Conservation (phyloP, 164 flowering plant genomes). For the Vitis rupestris region DNA sequence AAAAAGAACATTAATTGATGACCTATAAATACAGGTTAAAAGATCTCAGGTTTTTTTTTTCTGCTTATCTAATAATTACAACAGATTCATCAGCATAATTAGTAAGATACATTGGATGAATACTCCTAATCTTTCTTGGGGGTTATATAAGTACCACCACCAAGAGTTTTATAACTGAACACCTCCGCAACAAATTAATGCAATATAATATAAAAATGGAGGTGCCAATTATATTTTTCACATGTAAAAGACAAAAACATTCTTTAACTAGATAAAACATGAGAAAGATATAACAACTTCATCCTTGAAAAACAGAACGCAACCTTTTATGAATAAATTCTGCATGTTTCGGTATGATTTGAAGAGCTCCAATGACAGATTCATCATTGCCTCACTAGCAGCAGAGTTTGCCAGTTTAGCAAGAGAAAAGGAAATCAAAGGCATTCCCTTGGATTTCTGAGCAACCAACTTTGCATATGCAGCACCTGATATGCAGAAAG, state of each 20-base stretch:
- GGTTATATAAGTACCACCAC: neutral
- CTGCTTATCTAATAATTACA: too few relatives aligned
- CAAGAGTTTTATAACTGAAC: neutral
- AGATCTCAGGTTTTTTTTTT: too few relatives aligned
- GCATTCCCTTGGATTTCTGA: constrained; percentile 90
- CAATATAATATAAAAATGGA: neutral
- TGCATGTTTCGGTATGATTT: constrained; percentile 41
- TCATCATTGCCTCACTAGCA: constrained; percentile 70
- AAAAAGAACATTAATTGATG: too few relatives aligned
- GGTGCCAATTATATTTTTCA: neutral
- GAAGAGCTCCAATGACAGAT: constrained; percentile 59
- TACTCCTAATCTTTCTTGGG: too few relatives aligned
- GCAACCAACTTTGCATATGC: constrained; percentile 61
- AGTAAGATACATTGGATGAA: too few relatives aligned
- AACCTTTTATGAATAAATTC: constrained; percentile 48
- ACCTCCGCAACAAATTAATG: neutral
- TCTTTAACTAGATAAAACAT: neutral
- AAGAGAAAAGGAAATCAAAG: constrained; percentile 58
- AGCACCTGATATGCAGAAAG: constrained; percentile 39
- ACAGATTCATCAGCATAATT: too few relatives aligned
- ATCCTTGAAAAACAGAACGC: constrained; percentile 1
- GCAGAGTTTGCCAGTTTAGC: constrained; percentile 43
- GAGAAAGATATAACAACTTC: neutral
- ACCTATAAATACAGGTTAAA: too few relatives aligned
- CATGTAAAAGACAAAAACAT: neutral